Evolutionary conservation across 2,329 filamentous ascomycete species (phyloP).

Genomic region (Ophiostoma quercus): DNA sequence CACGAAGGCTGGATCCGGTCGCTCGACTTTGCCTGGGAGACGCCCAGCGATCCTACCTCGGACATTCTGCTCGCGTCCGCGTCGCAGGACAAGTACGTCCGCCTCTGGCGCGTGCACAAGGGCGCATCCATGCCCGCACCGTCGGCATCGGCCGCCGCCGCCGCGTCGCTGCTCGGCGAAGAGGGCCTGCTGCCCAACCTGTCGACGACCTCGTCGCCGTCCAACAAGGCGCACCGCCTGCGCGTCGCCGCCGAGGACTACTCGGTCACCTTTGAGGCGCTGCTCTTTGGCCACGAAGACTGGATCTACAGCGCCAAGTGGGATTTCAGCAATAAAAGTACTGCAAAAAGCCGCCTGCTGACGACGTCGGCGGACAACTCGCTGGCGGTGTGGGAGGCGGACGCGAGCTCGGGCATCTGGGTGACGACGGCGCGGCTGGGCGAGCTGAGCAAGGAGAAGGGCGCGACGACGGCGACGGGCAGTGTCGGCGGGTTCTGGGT

Average conservation of each 20-base stretch:
- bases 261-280: constrained; percentile 84
- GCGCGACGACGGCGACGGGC: constrained; percentile 91
- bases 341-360: constrained; percentile 59
- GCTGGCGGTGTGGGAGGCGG: constrained; percentile 85
- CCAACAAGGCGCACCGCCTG: constrained; percentile 84
- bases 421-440: constrained; percentile 78
- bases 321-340: constrained; percentile 39
- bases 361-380: constrained; percentile 95
- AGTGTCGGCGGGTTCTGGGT: constrained; percentile 97
- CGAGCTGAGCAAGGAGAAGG: constrained; percentile 91
- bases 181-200: constrained; percentile 62
- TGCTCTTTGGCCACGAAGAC: constrained; percentile 92
- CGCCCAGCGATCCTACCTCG: constrained; percentile 47
- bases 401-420: constrained; percentile 82
- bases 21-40: constrained; percentile 68
- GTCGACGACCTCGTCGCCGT: constrained; percentile 42
- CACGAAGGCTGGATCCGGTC: constrained; percentile 95
- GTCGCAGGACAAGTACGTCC: constrained; percentile 95
- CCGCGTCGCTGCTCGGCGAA: constrained; percentile 49
- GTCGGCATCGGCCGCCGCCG: constrained; percentile 43
- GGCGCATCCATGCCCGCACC: constrained; percentile 60
- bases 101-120: constrained; percentile 79
- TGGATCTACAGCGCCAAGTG: constrained; percentile 92
- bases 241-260: constrained; percentile 55
- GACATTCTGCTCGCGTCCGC: constrained; percentile 85